Evolutionary conservation across 208 protist species (phyloP).

Genomic region (Leishmania major): DNA sequence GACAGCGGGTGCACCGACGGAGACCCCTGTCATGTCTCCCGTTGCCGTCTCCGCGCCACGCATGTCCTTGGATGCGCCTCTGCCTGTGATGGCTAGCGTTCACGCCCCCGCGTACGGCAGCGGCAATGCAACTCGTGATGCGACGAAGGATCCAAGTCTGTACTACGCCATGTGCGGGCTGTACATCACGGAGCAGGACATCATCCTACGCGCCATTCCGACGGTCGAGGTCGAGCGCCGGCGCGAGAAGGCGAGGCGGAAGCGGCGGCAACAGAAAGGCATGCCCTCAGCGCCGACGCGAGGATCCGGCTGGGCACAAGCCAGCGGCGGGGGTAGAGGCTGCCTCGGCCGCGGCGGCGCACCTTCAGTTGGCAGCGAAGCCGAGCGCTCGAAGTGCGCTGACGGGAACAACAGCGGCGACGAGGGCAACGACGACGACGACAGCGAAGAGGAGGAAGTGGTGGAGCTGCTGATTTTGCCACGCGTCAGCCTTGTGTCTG

Average conservation of each 20-base stretch:
- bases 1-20: neutral
- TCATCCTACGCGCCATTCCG: conserved; percentile 27
- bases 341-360: neutral
- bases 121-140: conserved; percentile 10
- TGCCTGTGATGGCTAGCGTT: neutral
- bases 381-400: neutral
- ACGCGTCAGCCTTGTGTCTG: conserved; percentile 29
- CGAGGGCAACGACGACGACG: neutral
- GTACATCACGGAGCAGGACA: conserved; percentile 42
- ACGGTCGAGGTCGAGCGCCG: conserved; percentile 25
- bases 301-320: neutral
- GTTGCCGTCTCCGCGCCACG: neutral
- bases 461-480: conserved; percentile 31
- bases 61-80: neutral
- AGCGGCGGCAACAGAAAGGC: neutral
- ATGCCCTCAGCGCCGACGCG: neutral
- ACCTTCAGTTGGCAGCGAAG: neutral
- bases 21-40: neutral
- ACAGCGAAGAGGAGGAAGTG: conserved; percentile 10
- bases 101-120: neutral
- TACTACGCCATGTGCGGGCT: conserved; percentile 38
- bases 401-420: conserved; percentile 1
- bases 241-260: neutral
- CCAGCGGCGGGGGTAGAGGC: neutral
- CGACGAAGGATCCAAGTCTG: conserved; percentile 22